Base-by-base conservation (phyloP, 208 protist genomes). In the Plasmodiophora brassicae region DNA sequence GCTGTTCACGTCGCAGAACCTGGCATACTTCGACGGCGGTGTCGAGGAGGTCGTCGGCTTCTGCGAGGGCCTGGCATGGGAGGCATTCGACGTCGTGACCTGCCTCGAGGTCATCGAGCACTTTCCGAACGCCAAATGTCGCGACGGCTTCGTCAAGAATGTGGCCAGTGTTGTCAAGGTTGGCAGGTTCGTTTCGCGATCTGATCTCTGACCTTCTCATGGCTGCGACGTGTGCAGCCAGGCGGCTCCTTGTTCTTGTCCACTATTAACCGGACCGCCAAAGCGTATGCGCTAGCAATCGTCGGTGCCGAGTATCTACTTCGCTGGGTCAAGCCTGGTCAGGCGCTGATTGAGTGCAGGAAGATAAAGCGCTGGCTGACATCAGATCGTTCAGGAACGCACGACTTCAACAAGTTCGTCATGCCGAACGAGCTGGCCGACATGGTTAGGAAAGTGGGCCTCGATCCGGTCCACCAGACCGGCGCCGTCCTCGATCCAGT, bases 331-430 rank as follows among this genome's bases (percentile, higher is more conserved):
- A 8, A 5, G 41, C 5, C n/a, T 5, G 65, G 65, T 78, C n/a
- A n/a, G n/a, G n/a, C 50, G 14, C 25, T 57, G 20, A 57, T 28
- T 57, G 20, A 78, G n/a, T 78, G 14, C 41, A 5, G 5, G 5
- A 32, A 14, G 65, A 78, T 78, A 38, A n/a, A 14, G n/a, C 32
- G 41, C n/a, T 38, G 10, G 41, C 14, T 78, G 5, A 32, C 41
- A n/a, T 78, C 20, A 57, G 50, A 25, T 57, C 20, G 25, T 32
- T 78, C n/a, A 78, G 65, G 65, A 5, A 78, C 65, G 5, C 65
- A 78, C 65, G 65, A 78, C 41, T 78, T n/a, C 32, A 5, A 78
- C 41, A 78, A 78, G n/a, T 78, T 78, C n/a, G n/a, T 78, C 32
- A 78, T 38, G n/a, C 65, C 65, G 20, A 5, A 14, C 20, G 14